Conservation (phyloP, 257 asterid genomes). For the Nemophila menziesii region DNA sequence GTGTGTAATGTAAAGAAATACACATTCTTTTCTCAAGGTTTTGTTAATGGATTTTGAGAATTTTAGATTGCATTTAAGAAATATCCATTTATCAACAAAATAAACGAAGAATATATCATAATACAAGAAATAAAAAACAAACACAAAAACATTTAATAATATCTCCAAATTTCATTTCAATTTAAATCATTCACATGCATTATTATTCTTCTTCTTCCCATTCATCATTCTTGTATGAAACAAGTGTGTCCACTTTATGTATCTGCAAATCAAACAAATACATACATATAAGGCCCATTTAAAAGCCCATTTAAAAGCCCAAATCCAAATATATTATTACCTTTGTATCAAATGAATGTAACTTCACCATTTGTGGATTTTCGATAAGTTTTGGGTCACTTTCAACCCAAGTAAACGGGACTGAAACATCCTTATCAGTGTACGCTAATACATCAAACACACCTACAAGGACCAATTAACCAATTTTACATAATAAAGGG, state of each 20-base stretch:
- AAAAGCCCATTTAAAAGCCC: no score
- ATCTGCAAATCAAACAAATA: slow-evolving; percentile 42
- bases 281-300: background rate
- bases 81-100: no score
- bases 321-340: no score
- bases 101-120: no score
- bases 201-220: slow-evolving; percentile 68
- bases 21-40: no score
- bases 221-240: slow-evolving; percentile 82
- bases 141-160: background rate
- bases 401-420: slow-evolving; percentile 89
- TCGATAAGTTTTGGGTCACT: slow-evolving; percentile 85
- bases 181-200: no score
- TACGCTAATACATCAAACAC: slow-evolving; percentile 81
- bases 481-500: background rate
- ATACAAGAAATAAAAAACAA: no score
- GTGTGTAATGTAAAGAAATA: no score
- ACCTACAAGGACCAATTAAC: slow-evolving; percentile 29
- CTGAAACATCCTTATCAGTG: slow-evolving; percentile 67
- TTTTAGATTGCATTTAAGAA: no score
- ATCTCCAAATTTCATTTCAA: no score
- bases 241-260: slow-evolving; percentile 89
- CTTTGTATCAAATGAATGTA: slow-evolving; percentile 92
- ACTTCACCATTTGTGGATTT: slow-evolving; percentile 92
- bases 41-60: no score